A percentile compares a stretch with the other conserved stretches of the same genome.
Conservation (phyloP, 345 rosid genomes). For the Hypericum androsaemum region DNA sequence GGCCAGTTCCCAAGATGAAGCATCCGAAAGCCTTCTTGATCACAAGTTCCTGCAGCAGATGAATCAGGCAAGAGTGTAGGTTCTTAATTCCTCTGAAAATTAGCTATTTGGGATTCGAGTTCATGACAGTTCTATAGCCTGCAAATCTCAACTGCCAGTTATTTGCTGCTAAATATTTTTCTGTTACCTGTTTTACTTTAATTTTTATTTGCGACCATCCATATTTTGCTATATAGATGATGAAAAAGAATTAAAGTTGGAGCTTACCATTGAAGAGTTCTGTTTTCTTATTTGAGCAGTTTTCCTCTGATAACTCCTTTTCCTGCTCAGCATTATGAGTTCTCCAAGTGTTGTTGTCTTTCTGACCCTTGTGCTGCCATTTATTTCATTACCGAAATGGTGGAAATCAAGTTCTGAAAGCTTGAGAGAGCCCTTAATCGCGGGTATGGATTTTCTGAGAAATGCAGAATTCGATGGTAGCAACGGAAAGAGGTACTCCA, state of each 20-base stretch:
- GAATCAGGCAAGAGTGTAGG: constrained; percentile 30
- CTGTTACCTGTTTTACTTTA: too few relatives aligned
- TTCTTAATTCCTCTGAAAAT: not conserved
- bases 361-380: constrained; percentile 24
- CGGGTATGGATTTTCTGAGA: constrained; percentile 21
- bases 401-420: constrained; percentile 15
- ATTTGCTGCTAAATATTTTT: too few relatives aligned
- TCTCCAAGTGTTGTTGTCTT: constrained; percentile 64
- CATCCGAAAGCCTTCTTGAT: constrained; percentile 39
- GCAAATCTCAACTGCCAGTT: too few relatives aligned
- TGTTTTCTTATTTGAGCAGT: constrained; percentile 44
- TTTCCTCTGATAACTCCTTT: constrained; percentile 61
- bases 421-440: constrained; percentile 17
- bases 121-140: too few relatives aligned
- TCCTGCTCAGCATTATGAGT: constrained; percentile 70
- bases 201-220: too few relatives aligned
- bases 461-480: constrained; percentile 39
- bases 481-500: constrained; percentile 80
- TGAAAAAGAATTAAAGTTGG: constrained; percentile 10
- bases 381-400: constrained; percentile 13
- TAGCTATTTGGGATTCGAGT: too few relatives aligned
- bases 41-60: constrained; percentile 40
- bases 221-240: not conserved
- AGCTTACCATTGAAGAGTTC: constrained; percentile 47
- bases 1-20: constrained; percentile 41